Percentiles rank a stretch among this genome's conserved stretches.
Evolutionary conservation across 768 basidiomycete species (phyloP).

Genomic region (Postia placenta): DNA sequence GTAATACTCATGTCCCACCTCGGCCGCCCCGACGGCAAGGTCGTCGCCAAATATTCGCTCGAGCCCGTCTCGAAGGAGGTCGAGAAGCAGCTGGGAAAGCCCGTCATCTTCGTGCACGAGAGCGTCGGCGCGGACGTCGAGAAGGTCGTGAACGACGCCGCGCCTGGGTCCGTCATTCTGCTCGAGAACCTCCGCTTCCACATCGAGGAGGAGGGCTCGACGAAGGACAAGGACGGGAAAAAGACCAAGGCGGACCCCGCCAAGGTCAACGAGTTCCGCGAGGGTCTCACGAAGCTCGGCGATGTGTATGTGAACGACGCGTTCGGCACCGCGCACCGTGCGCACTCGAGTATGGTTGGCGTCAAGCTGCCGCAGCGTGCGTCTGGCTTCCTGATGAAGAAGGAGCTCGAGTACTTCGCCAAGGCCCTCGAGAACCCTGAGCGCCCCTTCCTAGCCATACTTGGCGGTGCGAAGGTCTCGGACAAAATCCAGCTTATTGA

Average conservation of each 20-base stretch:
- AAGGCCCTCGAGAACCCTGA: constrained; percentile 95
- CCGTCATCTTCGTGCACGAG: constrained; percentile 78
- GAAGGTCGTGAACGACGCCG: constrained; percentile 60
- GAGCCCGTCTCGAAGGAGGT: constrained; percentile 81
- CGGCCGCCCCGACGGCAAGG: constrained; percentile 92
- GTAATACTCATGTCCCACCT: constrained; percentile 98
- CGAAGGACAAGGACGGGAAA: constrained; percentile 88
- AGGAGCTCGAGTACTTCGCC: constrained; percentile 97
- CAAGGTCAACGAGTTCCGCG: constrained; percentile 77
- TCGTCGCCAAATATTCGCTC: constrained; percentile 84
- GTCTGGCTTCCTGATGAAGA: constrained; percentile 95
- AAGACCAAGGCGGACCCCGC: constrained; percentile 91
- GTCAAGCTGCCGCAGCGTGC: constrained; percentile 89
- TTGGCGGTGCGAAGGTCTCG: constrained; percentile 97
- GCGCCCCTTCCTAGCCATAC: constrained; percentile 94
- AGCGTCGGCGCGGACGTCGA: constrained; percentile 86
- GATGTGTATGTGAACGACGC: constrained; percentile 99
- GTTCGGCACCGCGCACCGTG: constrained; percentile 97
- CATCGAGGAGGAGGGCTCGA: constrained; percentile 94
- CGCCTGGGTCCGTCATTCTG: constrained; percentile 71
- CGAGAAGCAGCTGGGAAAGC: constrained; percentile 60
- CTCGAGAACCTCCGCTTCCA: constrained; percentile 99
- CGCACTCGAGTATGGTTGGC: constrained; percentile 98
- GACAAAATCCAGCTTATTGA: constrained; percentile 99
- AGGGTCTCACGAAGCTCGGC: constrained; percentile 83